Percentiles rank a stretch among this genome's conserved stretches.
Evolutionary conservation across 495 filamentous ascomycete species (phyloP).

Genomic region (Neurospora tetrasperma): DNA sequence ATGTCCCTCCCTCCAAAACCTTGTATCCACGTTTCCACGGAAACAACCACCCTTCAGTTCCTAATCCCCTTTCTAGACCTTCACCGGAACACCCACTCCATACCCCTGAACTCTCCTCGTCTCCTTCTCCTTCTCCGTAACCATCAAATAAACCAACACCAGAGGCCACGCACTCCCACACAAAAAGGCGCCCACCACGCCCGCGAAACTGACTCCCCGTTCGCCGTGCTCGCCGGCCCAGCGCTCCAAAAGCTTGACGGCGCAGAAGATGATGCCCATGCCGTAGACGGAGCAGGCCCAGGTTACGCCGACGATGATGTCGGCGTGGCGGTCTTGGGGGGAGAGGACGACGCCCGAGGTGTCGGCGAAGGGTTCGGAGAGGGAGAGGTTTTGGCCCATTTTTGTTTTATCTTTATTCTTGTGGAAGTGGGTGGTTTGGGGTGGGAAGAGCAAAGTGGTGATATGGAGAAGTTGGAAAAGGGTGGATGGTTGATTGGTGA

Average conservation of each 20-base stretch:
- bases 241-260: constrained; percentile 21
- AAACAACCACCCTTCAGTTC: too few species aligned
- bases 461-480: too few species aligned
- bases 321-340: constrained; percentile 13
- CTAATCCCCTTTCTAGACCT: too few species aligned
- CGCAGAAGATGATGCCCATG: constrained; percentile 27
- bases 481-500: too few species aligned
- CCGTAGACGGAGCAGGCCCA: constrained; percentile 24
- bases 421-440: too few species aligned
- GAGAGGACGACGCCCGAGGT: constrained; percentile 16
- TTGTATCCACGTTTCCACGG: too few species aligned
- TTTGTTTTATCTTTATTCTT: too few species aligned
- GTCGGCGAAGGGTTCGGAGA: constrained; percentile 18
- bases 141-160: neutral
- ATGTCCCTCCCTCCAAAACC: too few species aligned
- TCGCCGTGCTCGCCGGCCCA: constrained; percentile 24
- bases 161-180: neutral
- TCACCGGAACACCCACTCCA: too few species aligned
- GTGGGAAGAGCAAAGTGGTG: too few species aligned
- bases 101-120: neutral
- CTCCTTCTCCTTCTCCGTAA: neutral
- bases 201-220: neutral
- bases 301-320: constrained; percentile 22
- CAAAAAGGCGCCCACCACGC: neutral
- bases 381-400: constrained; percentile 27